Evolutionary conservation across 2,329 filamentous ascomycete genomes (phyloP), one percentile per base, ranked within the genome.

Genomic region (Colletotrichum caudatum): DNA sequence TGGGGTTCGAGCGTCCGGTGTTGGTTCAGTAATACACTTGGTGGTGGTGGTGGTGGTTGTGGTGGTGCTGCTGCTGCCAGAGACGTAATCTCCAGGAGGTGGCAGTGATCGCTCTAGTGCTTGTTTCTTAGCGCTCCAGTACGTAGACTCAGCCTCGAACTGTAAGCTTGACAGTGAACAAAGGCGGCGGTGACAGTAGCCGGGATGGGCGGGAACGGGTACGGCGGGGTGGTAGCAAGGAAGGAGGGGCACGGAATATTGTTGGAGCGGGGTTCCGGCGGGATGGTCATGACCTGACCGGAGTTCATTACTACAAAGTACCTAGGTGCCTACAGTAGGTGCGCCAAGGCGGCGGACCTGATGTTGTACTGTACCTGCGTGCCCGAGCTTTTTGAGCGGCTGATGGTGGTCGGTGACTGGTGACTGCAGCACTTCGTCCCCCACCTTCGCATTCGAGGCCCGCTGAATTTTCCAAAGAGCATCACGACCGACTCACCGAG

Each of bases 31-130:
- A 37, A 48, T 16, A 60, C 44, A 44, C 44, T 39, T 12, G 29
- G 29, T 29, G 29, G 29, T 29, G 3, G 26, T 29, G 29, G 29
- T 39, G 12, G 37, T 39, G 5, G 29, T 59, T 59, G 35, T 41
- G 35, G 20, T 41, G 20, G 2, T 39, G 54, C 33, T 57, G 54
- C 33, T 39, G 37, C 1, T 39, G 37, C 37, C 12, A 14, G 35
- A 33, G 53, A 60, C n/a, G 50, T 58, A 50, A 61, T 53, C 35
- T 57, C 67, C 57, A 76, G 74, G 75, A 74, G 74, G 74, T 75
- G 74, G 75, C 74, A 75, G 75, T 74, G 69, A 74, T 60, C 69
- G 73, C 73, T 74, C 74, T 5, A 18, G 23, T 41, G 56, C 56
- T 41, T 20, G 11, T 58, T 20, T 58, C 41, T 11, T 44, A 44